Base-by-base conservation (phyloP, 805 yeast genomes). In the Starmerella riodocensis region DNA sequence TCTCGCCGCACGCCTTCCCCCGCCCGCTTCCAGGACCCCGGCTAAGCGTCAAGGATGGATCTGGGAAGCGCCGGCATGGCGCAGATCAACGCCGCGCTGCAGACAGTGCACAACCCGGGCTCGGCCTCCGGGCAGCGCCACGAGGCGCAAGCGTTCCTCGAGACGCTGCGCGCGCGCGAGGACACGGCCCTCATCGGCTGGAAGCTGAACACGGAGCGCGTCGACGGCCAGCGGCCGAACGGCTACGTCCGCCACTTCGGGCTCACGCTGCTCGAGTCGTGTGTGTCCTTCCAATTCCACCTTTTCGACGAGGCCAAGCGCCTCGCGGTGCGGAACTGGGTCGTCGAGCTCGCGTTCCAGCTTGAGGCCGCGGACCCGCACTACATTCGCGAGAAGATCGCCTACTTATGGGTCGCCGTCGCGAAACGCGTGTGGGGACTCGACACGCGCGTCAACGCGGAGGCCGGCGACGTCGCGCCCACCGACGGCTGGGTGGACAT, bases 181-280 rank as follows among this genome's bases (percentile, higher is more conserved):
- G 93, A 86, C 55, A 77, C 93, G 17, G 96, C 98, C 0, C 73
- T 65, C 45, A 84, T 94, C 86, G 96, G 96, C 3, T 88, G 78
- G 59, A 84, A 80, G 56, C 67, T 91, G 42, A 41, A 36, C 36
- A 37, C 44, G 19, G 40, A 38, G 28, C n/a, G 36, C 22, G 31
- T 25, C 21, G 40, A 34, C 30, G 40, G 37, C 24, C 26, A n/a
- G 21, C 40, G 42, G 17, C 47, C 50, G 6, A 30, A 72, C 78
- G 54, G 71, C 48, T 74, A 83, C 21, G 85, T 86, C 19, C 74
- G 94, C 45, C 96, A 93, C 59, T 91, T 76, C 57, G 98, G 98
- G 0, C 64, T 91, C 29, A 76, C 88, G 14, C 61, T 91, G 45
- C 61, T 91, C 23, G 83, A 84, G 48, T 66, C 75, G 50, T 73